These are phyloP conservation scores for Populus nigra DNA, from an alignment of 345 rosid species.

Conservation along the genomic window DNA sequence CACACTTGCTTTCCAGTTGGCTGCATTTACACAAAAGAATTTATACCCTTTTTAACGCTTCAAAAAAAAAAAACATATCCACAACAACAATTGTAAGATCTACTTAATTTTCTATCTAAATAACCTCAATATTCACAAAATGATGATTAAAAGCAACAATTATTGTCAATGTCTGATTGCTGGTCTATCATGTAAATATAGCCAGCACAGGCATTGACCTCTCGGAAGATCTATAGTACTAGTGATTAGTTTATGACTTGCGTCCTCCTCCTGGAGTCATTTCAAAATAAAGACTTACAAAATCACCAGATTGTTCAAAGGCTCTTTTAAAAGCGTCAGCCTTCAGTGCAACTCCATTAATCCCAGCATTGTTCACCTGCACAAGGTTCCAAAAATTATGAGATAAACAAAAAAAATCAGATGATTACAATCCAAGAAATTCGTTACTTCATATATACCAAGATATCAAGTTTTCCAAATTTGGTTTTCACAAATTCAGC, in stretches of 20 bases:
- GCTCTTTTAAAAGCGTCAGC: slow-evolving; percentile 9
- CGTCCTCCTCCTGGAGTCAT: background rate
- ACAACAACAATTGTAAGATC: background rate
- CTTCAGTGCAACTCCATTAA: slow-evolving; percentile 19
- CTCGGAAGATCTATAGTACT: no score
- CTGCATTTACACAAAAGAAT: slow-evolving; percentile 8
- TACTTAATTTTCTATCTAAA: background rate
- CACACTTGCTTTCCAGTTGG: slow-evolving; percentile 17
- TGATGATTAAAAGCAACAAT: background rate
- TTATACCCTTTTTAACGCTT: no score
- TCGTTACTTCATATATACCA: background rate
- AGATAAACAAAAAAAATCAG: background rate
- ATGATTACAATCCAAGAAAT: background rate
- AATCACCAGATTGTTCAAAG: slow-evolving; percentile 11
- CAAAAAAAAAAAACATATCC: no score
- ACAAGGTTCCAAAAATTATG: background rate
- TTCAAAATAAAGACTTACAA: background rate
- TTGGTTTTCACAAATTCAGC: slow-evolving; percentile 8
- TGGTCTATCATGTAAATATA: background rate
- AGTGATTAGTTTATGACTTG: background rate
- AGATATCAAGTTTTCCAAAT: slow-evolving; percentile 21
- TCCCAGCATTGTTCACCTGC: slow-evolving; percentile 52
- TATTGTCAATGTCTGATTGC: no score
- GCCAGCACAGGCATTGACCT: background rate
- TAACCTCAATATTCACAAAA: background rate